A percentile compares a stretch with the other conserved stretches of the same genome.
Conservation (phyloP, 1,284 basidiomycete species). For the Heterobasidion occidentale region DNA sequence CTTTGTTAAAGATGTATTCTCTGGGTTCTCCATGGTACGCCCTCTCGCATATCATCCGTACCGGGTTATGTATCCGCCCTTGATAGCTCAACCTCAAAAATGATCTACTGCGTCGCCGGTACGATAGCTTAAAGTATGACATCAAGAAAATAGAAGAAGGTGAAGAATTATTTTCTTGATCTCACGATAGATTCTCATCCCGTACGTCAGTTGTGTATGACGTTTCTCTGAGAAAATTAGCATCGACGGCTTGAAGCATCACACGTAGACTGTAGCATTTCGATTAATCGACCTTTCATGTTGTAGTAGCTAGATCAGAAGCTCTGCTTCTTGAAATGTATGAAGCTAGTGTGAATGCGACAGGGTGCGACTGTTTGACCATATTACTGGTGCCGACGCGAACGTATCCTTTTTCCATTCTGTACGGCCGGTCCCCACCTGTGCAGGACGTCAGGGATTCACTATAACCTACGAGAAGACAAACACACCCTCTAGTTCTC, state of each 20-base stretch:
- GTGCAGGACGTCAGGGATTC: background rate
- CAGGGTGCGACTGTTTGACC: no score
- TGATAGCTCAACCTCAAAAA: conserved; percentile 83
- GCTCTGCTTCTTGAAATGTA: no score
- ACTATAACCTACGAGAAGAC: conserved; percentile 6
- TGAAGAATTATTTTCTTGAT: conserved; percentile 18
- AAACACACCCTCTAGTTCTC: conserved; percentile 65
- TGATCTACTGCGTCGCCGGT: conserved; percentile 68
- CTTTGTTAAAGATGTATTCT: conserved; percentile 79
- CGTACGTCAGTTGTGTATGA: background rate
- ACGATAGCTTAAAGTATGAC: conserved; percentile 81
- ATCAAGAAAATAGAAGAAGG: conserved; percentile 90
- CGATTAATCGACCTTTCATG: no score
- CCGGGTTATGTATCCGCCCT: background rate
- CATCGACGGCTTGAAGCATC: background rate
- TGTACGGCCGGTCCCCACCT: conserved; percentile 65
- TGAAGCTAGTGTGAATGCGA: no score
- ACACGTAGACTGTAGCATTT: no score
- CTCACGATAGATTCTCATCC: background rate
- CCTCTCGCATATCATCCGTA: background rate
- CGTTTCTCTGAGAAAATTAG: conserved; percentile 1
- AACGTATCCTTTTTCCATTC: conserved; percentile 67
- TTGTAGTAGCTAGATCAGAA: no score
- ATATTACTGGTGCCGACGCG: conserved; percentile 31
- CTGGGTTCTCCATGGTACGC: conserved; percentile 74